Conservation (phyloP, 257 asterid species). For the Ilex aquifolium region DNA sequence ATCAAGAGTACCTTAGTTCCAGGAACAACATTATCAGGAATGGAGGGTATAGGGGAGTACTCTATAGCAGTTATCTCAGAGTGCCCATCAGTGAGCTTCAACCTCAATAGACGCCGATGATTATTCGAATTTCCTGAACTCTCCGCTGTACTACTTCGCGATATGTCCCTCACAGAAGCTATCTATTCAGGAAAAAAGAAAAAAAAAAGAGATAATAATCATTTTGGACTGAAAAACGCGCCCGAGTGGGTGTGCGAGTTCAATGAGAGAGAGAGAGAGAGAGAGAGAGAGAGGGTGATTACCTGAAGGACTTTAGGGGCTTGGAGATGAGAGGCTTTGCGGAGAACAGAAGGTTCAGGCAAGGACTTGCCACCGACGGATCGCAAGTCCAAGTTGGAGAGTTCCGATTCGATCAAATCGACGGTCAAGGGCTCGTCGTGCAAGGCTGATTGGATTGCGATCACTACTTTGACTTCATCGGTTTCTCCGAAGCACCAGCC, state of each 20-base stretch:
- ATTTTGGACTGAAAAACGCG: no score
- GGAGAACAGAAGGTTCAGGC: conserved; percentile 52
- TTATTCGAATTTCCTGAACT: conserved; percentile 45
- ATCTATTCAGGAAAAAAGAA: conserved; percentile 27
- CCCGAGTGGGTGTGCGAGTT: no score
- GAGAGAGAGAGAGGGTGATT: not conserved
- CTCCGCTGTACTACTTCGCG: conserved; percentile 46
- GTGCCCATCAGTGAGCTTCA: conserved; percentile 84
- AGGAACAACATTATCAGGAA: conserved; percentile 63
- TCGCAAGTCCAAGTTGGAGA: conserved; percentile 60
- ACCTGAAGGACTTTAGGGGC: conserved; percentile 82
- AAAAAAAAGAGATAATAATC: not conserved
- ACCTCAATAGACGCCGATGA: conserved; percentile 44
- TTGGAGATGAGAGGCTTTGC: conserved; percentile 48
- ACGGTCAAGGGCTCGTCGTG: conserved; percentile 28
- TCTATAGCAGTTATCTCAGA: conserved; percentile 68
- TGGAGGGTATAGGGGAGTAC: conserved; percentile 54
- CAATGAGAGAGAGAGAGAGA: no score
- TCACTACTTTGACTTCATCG: conserved; percentile 35
- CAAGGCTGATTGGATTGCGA: conserved; percentile 30
- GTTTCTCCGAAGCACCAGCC: conserved; percentile 65
- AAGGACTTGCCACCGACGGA: conserved; percentile 68
- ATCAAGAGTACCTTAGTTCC: conserved; percentile 67
- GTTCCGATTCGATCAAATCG: conserved; percentile 60
- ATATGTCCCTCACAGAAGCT: conserved; percentile 58